Conservation (phyloP, 108 stramenopile species). For the Conticribra guillardii region DNA sequence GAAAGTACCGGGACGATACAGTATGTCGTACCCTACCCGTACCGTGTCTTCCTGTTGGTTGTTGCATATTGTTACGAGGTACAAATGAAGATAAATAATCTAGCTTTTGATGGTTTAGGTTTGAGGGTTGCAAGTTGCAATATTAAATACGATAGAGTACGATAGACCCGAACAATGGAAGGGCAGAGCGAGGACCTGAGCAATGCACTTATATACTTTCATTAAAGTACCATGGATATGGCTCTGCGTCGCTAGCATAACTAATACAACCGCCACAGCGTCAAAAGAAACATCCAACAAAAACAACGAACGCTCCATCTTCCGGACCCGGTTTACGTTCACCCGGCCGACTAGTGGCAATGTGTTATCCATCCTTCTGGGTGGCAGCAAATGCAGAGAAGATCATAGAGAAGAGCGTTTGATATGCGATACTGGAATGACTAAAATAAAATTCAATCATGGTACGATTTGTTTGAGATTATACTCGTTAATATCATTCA, state of each 20-base stretch:
- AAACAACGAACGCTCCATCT: too few species aligned
- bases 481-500: too few species aligned
- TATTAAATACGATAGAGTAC: neutral
- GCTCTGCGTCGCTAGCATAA: neutral
- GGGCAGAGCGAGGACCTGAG: too few species aligned
- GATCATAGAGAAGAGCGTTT: too few species aligned
- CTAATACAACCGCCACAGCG: neutral
- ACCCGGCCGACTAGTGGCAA: slow-evolving; percentile 19
- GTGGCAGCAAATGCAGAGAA: neutral
- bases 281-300: neutral
- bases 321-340: slow-evolving; percentile 20
- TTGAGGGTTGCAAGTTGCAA: neutral
- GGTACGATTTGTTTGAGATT: too few species aligned
- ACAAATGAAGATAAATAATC: too few species aligned
- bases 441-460: slow-evolving; percentile 12
- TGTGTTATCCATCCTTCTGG: slow-evolving; percentile 15
- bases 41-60: too few species aligned
- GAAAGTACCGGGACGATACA: too few species aligned
- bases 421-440: neutral
- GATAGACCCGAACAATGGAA: neutral
- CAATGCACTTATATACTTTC: too few species aligned
- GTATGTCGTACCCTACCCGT: too few species aligned
- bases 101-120: too few species aligned
- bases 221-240: neutral
- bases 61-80: too few species aligned